Evolutionary conservation across 169 alveolate species (phyloP).

Genomic region (Plasmodium vivax): DNA sequence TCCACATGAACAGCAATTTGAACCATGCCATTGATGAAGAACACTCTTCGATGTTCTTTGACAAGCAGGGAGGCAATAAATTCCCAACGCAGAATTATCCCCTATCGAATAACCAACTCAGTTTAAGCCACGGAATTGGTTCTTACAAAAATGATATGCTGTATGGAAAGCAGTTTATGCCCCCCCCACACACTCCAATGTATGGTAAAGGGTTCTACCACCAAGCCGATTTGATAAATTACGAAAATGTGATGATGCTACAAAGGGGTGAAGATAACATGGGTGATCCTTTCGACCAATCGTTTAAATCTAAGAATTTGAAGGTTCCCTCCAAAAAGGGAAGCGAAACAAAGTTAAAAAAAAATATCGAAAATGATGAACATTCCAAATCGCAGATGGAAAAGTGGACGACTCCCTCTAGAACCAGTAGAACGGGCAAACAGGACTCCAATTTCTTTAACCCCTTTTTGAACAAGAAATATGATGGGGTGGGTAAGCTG

Average conservation of each 20-base stretch:
- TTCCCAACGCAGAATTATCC: not conserved
- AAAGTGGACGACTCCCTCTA: not conserved
- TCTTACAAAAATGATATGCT: not conserved
- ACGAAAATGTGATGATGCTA: not conserved
- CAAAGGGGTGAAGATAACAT: not conserved
- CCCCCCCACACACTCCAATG: not conserved
- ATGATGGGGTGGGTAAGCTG: conserved; percentile 63
- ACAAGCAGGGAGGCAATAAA: not conserved
- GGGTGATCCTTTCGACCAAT: not conserved
- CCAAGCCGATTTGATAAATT: conserved; percentile 8
- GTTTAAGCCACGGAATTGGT: not conserved
- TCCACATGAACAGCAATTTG: not conserved
- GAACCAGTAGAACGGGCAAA: conserved; percentile 3
- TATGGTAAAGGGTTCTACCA: conserved; percentile 12
- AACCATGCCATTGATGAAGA: not conserved
- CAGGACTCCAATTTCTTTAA: conserved; percentile 40
- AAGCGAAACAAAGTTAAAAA: not conserved
- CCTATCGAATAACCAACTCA: not conserved
- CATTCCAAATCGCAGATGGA: not conserved
- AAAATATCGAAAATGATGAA: not conserved
- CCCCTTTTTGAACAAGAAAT: conserved; percentile 64
- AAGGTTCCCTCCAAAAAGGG: not conserved
- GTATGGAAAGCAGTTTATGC: conserved; percentile 6
- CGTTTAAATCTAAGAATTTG: not conserved
- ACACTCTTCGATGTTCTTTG: not conserved